Percentiles rank a stretch among this genome's conserved stretches.
phyloP scores from a whole-genome alignment of 2,329 filamentous ascomycete genomes.

The Metarhizium guizhouense region DNA sequence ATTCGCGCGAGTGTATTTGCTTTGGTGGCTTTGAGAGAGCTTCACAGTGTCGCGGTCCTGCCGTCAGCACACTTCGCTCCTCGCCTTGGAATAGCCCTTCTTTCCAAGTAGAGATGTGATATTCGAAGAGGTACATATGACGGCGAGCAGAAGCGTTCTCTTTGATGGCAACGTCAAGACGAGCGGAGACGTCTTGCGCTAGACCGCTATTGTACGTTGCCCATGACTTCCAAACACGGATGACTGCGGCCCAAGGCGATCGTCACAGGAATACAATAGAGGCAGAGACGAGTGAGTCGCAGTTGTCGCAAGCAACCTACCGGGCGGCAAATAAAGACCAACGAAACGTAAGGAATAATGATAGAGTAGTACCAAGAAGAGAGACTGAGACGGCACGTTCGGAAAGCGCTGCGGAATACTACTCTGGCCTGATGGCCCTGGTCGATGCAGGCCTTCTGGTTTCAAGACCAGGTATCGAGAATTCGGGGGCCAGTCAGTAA shows the following conservation, averaged over 20 bases:
- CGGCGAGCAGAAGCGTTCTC: background rate
- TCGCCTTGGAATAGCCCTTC: constrained; percentile 24
- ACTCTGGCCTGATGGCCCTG: background rate
- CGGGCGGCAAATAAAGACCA: background rate
- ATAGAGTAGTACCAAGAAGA: background rate
- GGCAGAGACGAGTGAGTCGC: background rate
- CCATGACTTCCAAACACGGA: background rate
- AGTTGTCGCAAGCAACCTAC: background rate
- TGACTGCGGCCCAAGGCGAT: background rate
- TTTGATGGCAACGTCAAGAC: too few species aligned
- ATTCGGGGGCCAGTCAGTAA: too few species aligned
- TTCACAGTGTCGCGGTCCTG: constrained; percentile 22
- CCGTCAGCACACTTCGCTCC: constrained; percentile 36
- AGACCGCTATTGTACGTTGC: background rate
- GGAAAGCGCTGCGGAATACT: background rate
- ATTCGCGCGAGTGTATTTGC: background rate
- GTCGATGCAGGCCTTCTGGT: background rate
- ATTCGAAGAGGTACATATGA: background rate
- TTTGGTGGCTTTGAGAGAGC: background rate
- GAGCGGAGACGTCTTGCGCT: background rate
- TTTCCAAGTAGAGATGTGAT: background rate
- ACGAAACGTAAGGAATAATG: background rate
- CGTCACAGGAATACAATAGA: background rate
- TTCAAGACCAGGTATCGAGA: background rate
- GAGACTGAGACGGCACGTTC: background rate